Evolutionary conservation across 2,329 filamentous ascomycete genomes (phyloP).

Genomic region (Cryphonectria nitschkei): DNA sequence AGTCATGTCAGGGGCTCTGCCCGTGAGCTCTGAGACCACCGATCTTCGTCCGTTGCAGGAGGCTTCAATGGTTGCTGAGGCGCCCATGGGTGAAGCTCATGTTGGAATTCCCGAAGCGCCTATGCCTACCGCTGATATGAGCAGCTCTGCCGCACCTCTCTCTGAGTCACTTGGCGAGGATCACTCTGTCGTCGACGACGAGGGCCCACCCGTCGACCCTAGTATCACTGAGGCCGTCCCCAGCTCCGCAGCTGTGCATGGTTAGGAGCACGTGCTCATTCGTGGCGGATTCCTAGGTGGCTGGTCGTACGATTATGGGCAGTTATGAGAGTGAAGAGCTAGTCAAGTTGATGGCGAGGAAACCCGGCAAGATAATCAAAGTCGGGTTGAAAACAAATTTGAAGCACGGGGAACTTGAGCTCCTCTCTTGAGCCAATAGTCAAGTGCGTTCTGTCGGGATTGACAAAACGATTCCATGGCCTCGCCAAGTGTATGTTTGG

Average conservation of each 20-base stretch:
- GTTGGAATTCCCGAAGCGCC: constrained; percentile 17
- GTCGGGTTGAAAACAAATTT: neutral
- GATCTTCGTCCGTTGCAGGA: constrained; percentile 27
- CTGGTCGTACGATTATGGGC: neutral
- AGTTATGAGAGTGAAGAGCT: neutral
- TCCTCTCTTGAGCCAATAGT: neutral
- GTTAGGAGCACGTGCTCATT: neutral
- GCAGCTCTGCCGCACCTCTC: constrained; percentile 4
- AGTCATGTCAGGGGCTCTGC: constrained; percentile 14
- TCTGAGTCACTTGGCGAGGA: constrained; percentile 23
- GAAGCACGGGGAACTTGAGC: neutral
- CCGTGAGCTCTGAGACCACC: constrained; percentile 2
- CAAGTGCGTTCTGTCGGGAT: neutral
- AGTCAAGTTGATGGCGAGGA: no score
- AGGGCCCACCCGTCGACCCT: constrained; percentile 7
- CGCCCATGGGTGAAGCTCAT: constrained; percentile 8
- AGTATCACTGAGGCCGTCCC: constrained; percentile 1
- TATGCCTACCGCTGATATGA: constrained; percentile 22
- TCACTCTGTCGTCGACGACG: neutral
- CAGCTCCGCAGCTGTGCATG: neutral
- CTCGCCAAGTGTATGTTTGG: neutral
- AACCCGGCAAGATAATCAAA: neutral
- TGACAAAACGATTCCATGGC: neutral
- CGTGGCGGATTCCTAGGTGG: neutral
- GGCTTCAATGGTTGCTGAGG: constrained; percentile 24